These are phyloP conservation scores for Candida ovalis DNA, from an alignment of 805 yeast genomes.

Conservation along the genomic window DNA sequence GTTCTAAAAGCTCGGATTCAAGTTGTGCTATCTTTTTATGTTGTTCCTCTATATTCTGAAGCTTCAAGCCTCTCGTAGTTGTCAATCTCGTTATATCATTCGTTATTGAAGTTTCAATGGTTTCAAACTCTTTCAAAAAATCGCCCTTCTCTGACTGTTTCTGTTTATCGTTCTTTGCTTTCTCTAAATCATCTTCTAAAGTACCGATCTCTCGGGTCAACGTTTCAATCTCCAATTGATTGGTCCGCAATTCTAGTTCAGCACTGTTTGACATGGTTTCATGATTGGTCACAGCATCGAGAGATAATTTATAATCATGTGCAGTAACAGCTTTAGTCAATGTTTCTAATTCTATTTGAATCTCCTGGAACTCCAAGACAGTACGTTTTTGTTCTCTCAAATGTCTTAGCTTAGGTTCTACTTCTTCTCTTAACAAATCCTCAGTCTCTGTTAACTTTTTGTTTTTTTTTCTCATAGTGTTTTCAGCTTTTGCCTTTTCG, in stretches of 20 bases:
- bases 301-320: constrained; percentile 54
- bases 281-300: constrained; percentile 39
- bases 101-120: constrained; percentile 48
- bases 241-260: constrained; percentile 36
- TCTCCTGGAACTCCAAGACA: constrained; percentile 81
- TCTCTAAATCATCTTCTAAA: constrained; percentile 58
- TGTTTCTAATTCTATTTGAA: constrained; percentile 76
- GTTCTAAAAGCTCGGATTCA: constrained; percentile 31
- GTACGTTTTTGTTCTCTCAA: constrained; percentile 76
- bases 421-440: constrained; percentile 73
- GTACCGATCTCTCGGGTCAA: constrained; percentile 52
- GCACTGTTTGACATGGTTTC: constrained; percentile 40
- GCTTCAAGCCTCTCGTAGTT: constrained; percentile 58
- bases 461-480: constrained; percentile 89
- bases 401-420: constrained; percentile 85
- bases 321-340: constrained; percentile 71
- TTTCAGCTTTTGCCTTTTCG: constrained; percentile 84
- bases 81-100: constrained; percentile 64
- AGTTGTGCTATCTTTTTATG: constrained; percentile 32
- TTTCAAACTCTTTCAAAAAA: constrained; percentile 55
- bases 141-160: constrained; percentile 60
- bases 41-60: constrained; percentile 58
- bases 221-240: constrained; percentile 42
- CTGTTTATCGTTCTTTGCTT: constrained; percentile 49
- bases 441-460: constrained; percentile 76